phyloP scores from a whole-genome alignment of 2,329 filamentous ascomycete species.

The Nemania bipapillata region DNA sequence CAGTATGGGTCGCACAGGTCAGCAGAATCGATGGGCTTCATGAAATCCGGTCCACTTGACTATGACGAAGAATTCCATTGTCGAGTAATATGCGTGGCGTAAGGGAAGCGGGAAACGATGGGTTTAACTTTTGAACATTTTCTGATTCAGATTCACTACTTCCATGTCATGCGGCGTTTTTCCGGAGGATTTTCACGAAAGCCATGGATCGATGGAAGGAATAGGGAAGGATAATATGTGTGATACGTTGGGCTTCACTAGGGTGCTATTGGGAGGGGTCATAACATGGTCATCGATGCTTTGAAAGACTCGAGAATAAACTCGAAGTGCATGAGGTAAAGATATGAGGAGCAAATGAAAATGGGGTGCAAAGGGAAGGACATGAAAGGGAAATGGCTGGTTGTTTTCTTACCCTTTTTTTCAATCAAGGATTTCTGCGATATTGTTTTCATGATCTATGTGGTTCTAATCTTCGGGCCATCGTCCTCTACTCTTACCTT shows the following conservation, averaged over 20 bases:
- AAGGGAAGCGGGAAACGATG: conserved; percentile 34
- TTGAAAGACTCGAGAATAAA: conserved; percentile 26
- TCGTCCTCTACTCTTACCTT: neutral
- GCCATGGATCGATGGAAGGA: conserved; percentile 20
- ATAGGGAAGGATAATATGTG: conserved; percentile 19
- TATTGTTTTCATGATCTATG: conserved; percentile 5
- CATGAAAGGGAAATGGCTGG: conserved; percentile 18
- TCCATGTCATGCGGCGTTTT: conserved; percentile 36
- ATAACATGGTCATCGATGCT: conserved; percentile 22
- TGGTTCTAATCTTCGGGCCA: conserved; percentile 13
- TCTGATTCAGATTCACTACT: conserved; percentile 26
- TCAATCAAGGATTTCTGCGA: conserved; percentile 2
- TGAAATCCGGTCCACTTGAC: conserved; percentile 32
- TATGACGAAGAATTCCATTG: conserved; percentile 26
- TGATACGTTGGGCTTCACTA: conserved; percentile 5
- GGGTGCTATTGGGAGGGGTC: neutral
- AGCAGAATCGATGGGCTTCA: conserved; percentile 48
- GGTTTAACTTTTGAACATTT: conserved; percentile 30
- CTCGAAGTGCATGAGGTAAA: conserved; percentile 25
- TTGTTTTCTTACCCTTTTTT: conserved; percentile 6
- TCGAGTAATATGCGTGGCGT: conserved; percentile 36
- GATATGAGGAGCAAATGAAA: conserved; percentile 30
- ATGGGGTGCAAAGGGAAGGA: conserved; percentile 23
- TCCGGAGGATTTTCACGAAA: conserved; percentile 24
- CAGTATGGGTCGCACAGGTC: conserved; percentile 44